Evolutionary conservation across 371 early-diverging fungal genomes (phyloP).

Genomic region (Lichtheimia ramosa): DNA sequence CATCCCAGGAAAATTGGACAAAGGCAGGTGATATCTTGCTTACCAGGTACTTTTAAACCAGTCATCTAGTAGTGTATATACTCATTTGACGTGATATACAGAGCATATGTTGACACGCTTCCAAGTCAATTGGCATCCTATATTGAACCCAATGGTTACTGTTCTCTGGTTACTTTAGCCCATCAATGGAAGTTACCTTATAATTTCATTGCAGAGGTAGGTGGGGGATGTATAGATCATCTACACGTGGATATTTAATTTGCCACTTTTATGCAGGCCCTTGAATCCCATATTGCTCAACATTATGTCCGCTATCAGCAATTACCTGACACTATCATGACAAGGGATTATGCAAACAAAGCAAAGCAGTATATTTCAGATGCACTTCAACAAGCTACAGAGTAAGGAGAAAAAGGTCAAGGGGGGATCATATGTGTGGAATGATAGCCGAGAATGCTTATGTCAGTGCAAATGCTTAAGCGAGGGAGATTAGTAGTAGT

Average conservation of each 20-base stretch:
- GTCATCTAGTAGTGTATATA: too few species aligned
- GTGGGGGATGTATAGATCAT: neutral
- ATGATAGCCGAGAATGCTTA: too few species aligned
- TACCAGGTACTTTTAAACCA: conserved; percentile 13
- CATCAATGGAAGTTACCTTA: conserved; percentile 20
- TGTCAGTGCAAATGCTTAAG: neutral
- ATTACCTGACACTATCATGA: conserved; percentile 18
- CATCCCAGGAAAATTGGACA: conserved; percentile 14
- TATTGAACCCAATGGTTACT: conserved; percentile 11
- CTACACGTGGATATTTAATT: too few species aligned
- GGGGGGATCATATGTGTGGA: too few species aligned
- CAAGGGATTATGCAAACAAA: conserved; percentile 7
- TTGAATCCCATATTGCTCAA: conserved; percentile 5
- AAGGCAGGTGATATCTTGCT: conserved; percentile 17
- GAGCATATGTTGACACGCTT: conserved; percentile 4
- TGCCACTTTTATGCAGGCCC: conserved; percentile 1
- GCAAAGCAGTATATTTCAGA: conserved; percentile 3
- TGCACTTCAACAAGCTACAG: conserved; percentile 12
- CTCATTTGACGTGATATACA: neutral
- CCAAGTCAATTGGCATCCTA: conserved; percentile 3
- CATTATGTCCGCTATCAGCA: conserved; percentile 7
- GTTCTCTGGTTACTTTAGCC: conserved; percentile 19
- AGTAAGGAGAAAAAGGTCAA: conserved; percentile 14
- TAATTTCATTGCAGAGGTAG: conserved; percentile 19
- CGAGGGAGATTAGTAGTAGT: neutral